A percentile compares a stretch with the other conserved stretches of the same genome.
These are phyloP conservation scores for Pseudotsuga menziesii DNA, from an alignment of 75 land plant species.

Conservation along the genomic window DNA sequence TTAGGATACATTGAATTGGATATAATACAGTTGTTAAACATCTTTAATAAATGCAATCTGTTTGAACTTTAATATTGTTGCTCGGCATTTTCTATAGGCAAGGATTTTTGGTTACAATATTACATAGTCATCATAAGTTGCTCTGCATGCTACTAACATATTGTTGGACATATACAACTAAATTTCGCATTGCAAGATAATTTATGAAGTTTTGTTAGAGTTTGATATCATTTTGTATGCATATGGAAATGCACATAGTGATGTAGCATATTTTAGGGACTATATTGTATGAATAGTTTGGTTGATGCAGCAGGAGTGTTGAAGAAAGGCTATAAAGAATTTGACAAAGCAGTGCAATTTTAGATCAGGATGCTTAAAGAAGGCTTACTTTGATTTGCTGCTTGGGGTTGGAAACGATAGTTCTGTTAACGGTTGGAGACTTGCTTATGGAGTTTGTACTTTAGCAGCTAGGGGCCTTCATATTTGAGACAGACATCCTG, in stretches of 20 bases:
- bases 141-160: not conserved
- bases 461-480: not conserved
- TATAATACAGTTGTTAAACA: not conserved
- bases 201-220: not conserved
- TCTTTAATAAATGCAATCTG: too few relatives aligned
- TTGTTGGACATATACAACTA: not conserved
- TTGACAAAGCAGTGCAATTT: not conserved
- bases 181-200: not conserved
- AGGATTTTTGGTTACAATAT: not conserved
- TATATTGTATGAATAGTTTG: not conserved
- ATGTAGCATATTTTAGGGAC: not conserved
- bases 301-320: not conserved
- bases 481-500: not conserved
- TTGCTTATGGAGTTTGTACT: constrained; percentile 2
- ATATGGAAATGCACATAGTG: not conserved
- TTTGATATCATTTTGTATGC: not conserved
- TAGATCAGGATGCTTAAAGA: not conserved
- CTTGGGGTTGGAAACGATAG: not conserved
- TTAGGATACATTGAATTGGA: not conserved
- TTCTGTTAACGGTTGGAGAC: not conserved
- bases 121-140: not conserved
- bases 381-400: not conserved
- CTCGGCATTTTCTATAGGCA: not conserved
- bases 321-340: not conserved
- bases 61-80: not conserved